A percentile compares a stretch with the other conserved stretches of the same genome.
phyloP scores from a whole-genome alignment of 768 basidiomycete species.

The Podaxis rugospora region DNA sequence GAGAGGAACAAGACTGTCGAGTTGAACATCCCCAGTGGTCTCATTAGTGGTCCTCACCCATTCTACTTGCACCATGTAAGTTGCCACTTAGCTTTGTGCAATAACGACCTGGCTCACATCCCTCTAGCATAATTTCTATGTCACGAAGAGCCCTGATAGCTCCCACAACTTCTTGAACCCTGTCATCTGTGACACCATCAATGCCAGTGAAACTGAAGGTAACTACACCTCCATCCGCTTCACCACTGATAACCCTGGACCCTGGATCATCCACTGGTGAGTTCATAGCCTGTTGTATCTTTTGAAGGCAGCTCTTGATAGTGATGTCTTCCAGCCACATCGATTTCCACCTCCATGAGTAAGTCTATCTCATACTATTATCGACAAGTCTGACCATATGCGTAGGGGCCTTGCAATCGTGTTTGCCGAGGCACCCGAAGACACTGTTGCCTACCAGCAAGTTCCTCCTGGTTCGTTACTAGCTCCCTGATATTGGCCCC shows the following conservation, averaged over 20 bases:
- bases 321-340: neutral
- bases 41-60: constrained; percentile 1
- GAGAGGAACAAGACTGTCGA: constrained; percentile 34
- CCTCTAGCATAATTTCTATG: neutral
- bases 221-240: constrained; percentile 52
- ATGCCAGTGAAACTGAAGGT: constrained; percentile 19
- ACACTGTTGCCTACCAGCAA: neutral
- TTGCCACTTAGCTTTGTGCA: neutral
- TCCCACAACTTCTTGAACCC: neutral
- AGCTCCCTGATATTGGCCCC: constrained; percentile 6
- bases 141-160: neutral
- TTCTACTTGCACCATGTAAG: constrained; percentile 2
- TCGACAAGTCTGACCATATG: neutral
- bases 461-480: neutral
- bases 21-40: constrained; percentile 23
- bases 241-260: constrained; percentile 59
- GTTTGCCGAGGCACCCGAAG: neutral
- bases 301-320: neutral
- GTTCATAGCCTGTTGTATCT: constrained; percentile 5
- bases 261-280: constrained; percentile 38
- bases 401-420: neutral
- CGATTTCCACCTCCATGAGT: neutral
- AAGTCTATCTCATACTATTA: neutral
- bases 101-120: neutral
- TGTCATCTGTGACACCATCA: neutral